Evolutionary conservation across 129 eudicot species (phyloP), one percentile per base, ranked within the genome.

Genomic region (Pulicaria dysenterica): DNA sequence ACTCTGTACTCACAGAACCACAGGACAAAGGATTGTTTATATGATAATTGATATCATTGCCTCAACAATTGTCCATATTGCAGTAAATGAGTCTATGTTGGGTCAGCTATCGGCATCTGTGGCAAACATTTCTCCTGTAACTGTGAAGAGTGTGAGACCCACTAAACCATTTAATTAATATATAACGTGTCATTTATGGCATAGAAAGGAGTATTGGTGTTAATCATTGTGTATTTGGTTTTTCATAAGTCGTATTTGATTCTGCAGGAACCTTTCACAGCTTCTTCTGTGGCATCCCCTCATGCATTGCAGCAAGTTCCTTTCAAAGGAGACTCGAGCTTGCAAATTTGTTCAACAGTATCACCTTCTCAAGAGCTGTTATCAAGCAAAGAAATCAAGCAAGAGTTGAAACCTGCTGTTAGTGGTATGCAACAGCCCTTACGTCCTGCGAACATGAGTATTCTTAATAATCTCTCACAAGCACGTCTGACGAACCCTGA

Each of bases 261-360:
- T 64, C 38, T 82, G 76, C 85, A 88, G 95, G 97, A 91, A 81
- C 97, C 92, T 71, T 67, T 64, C 53, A 84, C 88, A 6, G 75
- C 73, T 70, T 44, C 85, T 39, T 71, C 93, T 31, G 64, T 69
- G 54, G 59, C 64, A 54, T 73, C 87, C 44, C 85, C 81, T 44
- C 79, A 89, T 46, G 72, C 67, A 69, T 50, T 86, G 76, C 31
- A 24, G 31, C 31, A 24, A 24, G 31, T 24, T 24, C 31, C 31
- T 24, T 24, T 2, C 31, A 24, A 24, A 24, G 31, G 31, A 24
- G 31, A 24, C 31, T 24, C 31, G 31, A 2, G 31, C 31, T 24
- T 24, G 31, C 88, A 87, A 76, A 64, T 88, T 15, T 78, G 88
- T 76, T 87, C 93, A 78, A 91, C 94, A 6, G 40, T 81, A 51